Percentiles rank a stretch among this genome's conserved stretches.
phyloP scores from a whole-genome alignment of 495 filamentous ascomycete species.

The Immersiella caudata region DNA sequence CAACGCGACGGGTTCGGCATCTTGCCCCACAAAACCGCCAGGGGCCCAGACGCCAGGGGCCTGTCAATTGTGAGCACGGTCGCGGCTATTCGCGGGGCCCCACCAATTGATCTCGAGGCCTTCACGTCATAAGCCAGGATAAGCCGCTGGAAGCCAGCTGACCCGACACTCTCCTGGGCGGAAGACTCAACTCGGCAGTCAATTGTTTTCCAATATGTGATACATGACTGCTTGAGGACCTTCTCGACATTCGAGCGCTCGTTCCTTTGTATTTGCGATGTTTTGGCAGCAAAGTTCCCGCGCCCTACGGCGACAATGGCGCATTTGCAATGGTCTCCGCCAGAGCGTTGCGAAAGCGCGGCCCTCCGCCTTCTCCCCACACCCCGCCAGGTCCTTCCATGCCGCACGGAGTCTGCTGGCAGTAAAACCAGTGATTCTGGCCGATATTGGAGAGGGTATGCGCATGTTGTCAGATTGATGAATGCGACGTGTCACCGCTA shows the following conservation, averaged over 20 bases:
- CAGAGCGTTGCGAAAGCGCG: conserved; percentile 31
- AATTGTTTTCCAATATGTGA: conserved; percentile 31
- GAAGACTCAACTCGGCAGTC: not conserved
- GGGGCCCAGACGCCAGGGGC: conserved; percentile 14
- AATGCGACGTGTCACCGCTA: not conserved
- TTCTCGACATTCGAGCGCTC: conserved; percentile 4
- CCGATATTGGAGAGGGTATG: conserved; percentile 95
- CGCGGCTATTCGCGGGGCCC: conserved; percentile 40
- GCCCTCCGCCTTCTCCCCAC: conserved; percentile 11
- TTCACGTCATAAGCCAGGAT: conserved; percentile 33
- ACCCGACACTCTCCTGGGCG: conserved; percentile 8
- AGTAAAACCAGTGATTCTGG: conserved; percentile 85
- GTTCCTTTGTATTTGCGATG: conserved; percentile 35
- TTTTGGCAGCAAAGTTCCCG: conserved; percentile 50
- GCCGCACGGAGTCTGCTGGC: conserved; percentile 57
- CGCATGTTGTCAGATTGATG: not conserved
- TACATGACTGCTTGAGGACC: not conserved
- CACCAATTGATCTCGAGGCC: conserved; percentile 27
- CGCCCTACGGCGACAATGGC: conserved; percentile 46
- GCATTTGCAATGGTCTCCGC: conserved; percentile 36
- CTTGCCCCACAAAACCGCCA: conserved; percentile 20
- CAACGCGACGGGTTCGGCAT: conserved; percentile 23
- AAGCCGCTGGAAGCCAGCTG: conserved; percentile 39
- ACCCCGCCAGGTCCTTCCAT: conserved; percentile 60
- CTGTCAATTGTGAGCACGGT: conserved; percentile 9